Evolutionary conservation across 305 asterid genomes (phyloP).

Genomic region (Fraxinus baroniana): DNA sequence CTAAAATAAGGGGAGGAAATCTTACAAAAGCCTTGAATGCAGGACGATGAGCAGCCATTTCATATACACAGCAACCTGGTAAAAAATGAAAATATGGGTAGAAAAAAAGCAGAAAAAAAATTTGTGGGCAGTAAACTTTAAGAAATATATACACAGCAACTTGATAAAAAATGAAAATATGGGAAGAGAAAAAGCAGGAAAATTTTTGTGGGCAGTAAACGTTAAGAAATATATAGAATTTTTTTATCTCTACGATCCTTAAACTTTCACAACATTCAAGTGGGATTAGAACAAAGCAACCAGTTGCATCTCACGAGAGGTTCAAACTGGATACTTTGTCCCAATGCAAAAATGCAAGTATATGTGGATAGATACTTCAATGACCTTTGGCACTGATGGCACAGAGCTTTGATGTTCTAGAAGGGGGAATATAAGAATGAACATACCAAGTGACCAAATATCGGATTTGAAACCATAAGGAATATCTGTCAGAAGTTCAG

Average conservation of each 20-base stretch:
- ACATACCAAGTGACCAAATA: slow-evolving; percentile 96
- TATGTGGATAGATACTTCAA: neutral
- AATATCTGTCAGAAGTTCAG: slow-evolving; percentile 96
- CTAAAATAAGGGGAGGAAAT: slow-evolving; percentile 20
- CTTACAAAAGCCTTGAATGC: slow-evolving; percentile 99
- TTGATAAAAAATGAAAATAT: slow-evolving; percentile 39
- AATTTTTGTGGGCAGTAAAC: neutral
- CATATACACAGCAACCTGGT: slow-evolving; percentile 96
- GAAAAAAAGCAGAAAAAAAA: neutral
- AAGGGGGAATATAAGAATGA: neutral
- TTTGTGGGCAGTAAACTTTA: neutral
- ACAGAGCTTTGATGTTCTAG: neutral
- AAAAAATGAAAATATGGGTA: slow-evolving; percentile 19
- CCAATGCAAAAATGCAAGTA: neutral
- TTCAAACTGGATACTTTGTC: neutral
- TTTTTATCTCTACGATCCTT: neutral
- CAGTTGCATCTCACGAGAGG: neutral
- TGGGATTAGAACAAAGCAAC: neutral
- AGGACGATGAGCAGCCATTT: slow-evolving; percentile 98
- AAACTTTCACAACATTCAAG: neutral
- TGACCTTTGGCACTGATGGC: neutral
- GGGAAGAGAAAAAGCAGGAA: neutral
- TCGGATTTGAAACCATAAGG: slow-evolving; percentile 99
- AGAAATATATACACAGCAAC: slow-evolving; percentile 57
- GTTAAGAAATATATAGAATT: neutral